phyloP scores from a whole-genome alignment of 371 early-diverging fungal species.

The Rhizomucor pusillus region DNA sequence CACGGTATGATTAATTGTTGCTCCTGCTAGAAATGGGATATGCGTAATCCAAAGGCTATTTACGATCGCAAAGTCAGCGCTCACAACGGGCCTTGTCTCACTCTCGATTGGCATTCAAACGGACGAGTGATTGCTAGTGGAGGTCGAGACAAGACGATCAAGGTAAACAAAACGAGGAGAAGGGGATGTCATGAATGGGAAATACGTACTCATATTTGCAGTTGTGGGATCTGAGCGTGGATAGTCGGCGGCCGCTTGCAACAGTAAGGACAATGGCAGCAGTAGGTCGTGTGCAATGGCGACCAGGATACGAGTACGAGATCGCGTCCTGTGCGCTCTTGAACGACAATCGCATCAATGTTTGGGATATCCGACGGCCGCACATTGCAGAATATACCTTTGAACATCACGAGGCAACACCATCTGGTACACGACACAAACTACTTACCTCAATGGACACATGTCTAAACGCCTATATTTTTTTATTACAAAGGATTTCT shows the following conservation, averaged over 20 bases:
- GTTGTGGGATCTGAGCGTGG: slow-evolving; percentile 83
- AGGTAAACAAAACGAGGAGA: slow-evolving; percentile 39
- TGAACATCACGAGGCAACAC: slow-evolving; percentile 70
- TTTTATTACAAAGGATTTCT: slow-evolving; percentile 53
- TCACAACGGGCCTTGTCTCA: slow-evolving; percentile 75
- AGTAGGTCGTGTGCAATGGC: slow-evolving; percentile 77
- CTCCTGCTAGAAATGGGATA: slow-evolving; percentile 73
- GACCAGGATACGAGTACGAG: slow-evolving; percentile 68
- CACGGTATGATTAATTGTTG: too few species aligned
- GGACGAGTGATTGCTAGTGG: slow-evolving; percentile 80
- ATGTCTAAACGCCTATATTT: neutral
- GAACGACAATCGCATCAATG: slow-evolving; percentile 66
- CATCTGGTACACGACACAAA: slow-evolving; percentile 54
- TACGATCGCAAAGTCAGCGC: slow-evolving; percentile 73
- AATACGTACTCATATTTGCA: slow-evolving; percentile 11
- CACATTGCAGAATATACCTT: slow-evolving; percentile 71
- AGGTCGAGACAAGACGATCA: slow-evolving; percentile 81
- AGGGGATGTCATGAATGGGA: neutral
- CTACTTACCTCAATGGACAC: neutral
- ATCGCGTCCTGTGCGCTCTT: slow-evolving; percentile 74
- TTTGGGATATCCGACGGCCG: slow-evolving; percentile 78
- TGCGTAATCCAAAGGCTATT: slow-evolving; percentile 60
- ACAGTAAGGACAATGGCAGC: slow-evolving; percentile 72
- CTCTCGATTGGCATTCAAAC: slow-evolving; percentile 81
- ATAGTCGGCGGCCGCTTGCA: slow-evolving; percentile 59